Evolutionary conservation across 352 stramenopile species (phyloP), one percentile per base, ranked within the genome.

Genomic region (Phytophthora chlamydospora): DNA sequence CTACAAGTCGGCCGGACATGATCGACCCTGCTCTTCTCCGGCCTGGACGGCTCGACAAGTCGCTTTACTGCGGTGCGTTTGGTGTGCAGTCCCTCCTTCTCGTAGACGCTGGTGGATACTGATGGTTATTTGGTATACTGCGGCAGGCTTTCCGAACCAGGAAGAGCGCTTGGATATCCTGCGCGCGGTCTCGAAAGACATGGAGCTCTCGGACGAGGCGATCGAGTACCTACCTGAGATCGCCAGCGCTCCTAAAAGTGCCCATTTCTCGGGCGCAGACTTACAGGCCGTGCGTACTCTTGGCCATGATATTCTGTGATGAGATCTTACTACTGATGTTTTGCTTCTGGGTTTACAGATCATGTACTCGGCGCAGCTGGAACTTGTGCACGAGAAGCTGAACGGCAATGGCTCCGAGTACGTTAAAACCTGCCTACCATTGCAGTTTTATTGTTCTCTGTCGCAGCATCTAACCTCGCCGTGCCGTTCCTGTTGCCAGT

Each of bases 1-100:
- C 97, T 4, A 99, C 94, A n/a, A 98, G 90, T 46, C 85, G 97
- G 42, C 96, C 97, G 4, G 96, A 99, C 71, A 97, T 99, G 80
- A 97, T 99, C 35, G 97, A 99, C 62, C 91, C 95, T 13, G 96
- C 96, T 10, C 70, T 99, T 34, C 75, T 99, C 58, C 87, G 94
- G 39, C 96, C 95, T n/a, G 96, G 96, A 19, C 90, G 96, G 5
- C 57, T 99, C 8, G 96, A 98, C 67, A 98, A 98, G 58, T 97
- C 96, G 42, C 68, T 99, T 11, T 98, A 97, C 65, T 93, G 84
- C 38, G 84, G 81, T 88, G 55, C 24, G 71, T 47, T 58, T 34
- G 14, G 19, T 13, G 33, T 6, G 17, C 40, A n/a, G 41, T 8
- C 11, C 13, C 1, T 2, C 8, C 32, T 36, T n/a, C 11, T 45